phyloP scores from a whole-genome alignment of 2,329 filamentous ascomycete species.

The Penicillium frequentans region DNA sequence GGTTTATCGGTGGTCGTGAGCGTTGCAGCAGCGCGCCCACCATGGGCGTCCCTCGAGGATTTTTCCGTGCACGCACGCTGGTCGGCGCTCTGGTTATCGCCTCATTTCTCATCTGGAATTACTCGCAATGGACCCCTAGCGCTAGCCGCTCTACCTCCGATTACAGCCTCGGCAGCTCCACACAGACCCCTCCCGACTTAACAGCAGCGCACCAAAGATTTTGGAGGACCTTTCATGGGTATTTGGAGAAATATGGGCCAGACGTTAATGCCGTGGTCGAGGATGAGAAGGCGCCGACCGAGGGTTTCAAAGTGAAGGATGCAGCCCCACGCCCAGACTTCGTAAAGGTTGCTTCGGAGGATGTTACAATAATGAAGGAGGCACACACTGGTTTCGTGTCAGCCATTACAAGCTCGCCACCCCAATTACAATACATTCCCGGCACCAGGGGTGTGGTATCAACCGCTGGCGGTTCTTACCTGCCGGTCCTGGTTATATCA shows the following conservation, averaged over 20 bases:
- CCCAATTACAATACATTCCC: slow-evolving; percentile 34
- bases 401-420: slow-evolving; percentile 26
- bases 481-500: slow-evolving; percentile 46
- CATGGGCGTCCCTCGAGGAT: neutral
- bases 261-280: slow-evolving; percentile 10
- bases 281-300: slow-evolving; percentile 13
- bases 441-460: slow-evolving; percentile 47
- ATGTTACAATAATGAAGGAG: slow-evolving; percentile 27
- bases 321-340: slow-evolving; percentile 7
- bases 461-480: slow-evolving; percentile 45
- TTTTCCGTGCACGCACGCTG: slow-evolving; percentile 14
- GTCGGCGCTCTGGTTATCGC: slow-evolving; percentile 5
- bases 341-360: slow-evolving; percentile 5
- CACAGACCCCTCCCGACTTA: neutral
- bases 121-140: slow-evolving; percentile 5
- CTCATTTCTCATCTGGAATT: slow-evolving; percentile 7
- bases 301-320: slow-evolving; percentile 12
- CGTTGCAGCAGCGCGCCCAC: neutral
- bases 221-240: slow-evolving; percentile 35
- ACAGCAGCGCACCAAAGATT: slow-evolving; percentile 22
- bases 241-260: slow-evolving; percentile 33
- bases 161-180: neutral
- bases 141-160: neutral
- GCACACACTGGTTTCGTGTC: slow-evolving; percentile 37
- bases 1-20: neutral